These are phyloP conservation scores for Boletales sp. DNA, from an alignment of 768 basidiomycete species.

Conservation along the genomic window DNA sequence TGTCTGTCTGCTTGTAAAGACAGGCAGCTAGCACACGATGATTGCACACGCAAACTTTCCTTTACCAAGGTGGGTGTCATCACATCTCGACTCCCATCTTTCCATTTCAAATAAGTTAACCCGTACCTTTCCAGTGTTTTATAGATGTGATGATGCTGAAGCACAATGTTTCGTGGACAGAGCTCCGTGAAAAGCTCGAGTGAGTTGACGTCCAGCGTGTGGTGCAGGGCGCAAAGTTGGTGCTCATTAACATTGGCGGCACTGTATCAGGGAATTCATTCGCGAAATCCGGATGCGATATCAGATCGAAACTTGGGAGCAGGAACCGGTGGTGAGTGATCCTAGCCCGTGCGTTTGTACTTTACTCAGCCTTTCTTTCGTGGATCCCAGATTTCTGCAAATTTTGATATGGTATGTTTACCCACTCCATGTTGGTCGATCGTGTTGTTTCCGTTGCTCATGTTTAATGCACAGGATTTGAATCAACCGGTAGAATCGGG, in stretches of 20 bases:
- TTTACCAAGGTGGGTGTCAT: conserved; percentile 7
- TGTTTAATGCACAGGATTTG: not conserved
- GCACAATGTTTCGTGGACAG: not conserved
- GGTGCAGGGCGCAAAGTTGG: not conserved
- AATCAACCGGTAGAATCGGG: not conserved
- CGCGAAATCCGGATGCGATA: not conserved
- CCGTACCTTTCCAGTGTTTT: not conserved
- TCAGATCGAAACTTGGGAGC: not conserved
- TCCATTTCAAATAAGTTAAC: not conserved
- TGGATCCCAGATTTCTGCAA: not conserved
- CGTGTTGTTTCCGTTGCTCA: not conserved
- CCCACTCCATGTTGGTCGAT: not conserved
- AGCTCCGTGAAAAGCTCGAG: not conserved
- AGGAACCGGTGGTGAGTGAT: conserved; percentile 5
- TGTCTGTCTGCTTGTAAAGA: conserved; percentile 14
- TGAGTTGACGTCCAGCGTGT: not conserved
- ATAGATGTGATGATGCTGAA: not conserved
- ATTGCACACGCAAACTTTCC: conserved; percentile 1
- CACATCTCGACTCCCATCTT: not conserved
- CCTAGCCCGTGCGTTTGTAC: not conserved
- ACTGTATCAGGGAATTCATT: not conserved
- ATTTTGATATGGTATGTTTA: not conserved
- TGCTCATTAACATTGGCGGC: not conserved
- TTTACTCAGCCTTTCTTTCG: not conserved
- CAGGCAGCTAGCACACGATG: conserved; percentile 9